Base-by-base conservation (phyloP, 106 monocot species). In the Triglochin maritima region DNA sequence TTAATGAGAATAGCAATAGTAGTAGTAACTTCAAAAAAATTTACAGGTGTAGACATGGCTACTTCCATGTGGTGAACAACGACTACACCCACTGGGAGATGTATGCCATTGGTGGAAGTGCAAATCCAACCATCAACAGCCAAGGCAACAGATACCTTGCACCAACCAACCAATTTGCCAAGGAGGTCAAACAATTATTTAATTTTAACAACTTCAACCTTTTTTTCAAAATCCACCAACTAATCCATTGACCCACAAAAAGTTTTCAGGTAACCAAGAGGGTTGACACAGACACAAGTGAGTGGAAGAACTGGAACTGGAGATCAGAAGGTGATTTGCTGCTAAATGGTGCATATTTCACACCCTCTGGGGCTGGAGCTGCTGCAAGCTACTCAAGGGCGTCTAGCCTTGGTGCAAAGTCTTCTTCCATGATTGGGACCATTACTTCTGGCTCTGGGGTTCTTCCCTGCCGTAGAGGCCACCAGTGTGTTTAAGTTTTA, bases 61-160 rank as follows among this genome's bases (percentile, higher is more conserved):
- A 73, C 47, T 73, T 73, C 73, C 73, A 73, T 48, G 73, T 73
- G 46, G 73, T 73, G 41, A 73, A 73, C 57, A 73, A 73, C 43
- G 73, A 73, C 56, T 73, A 73, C 56, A 73, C 73, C 47, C 73
- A 73, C 64, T 73, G 73, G 73, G 73, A 73, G 73, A 73, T 73
- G 73, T 73, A 73, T 55, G 73, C 73, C 64, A 73, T 73, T 63
- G 73, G 73, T n/a, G 73, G 73, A 46, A 73, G 73, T 48, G 73
- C 73, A 11, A 73, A 53, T 56, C 73, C 73, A 52, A 73, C 73
- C 65, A 73, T 73, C 47, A 73, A 73, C 73, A 73, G 73, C 73
- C 73, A 73, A 56, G 73, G 73, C 56, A 73, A 73, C 56, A 64
- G 73, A 64, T 73, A 65, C 73, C 73, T 73, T 54, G 73, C 73